A percentile compares a stretch with the other conserved stretches of the same genome.
phyloP scores from a whole-genome alignment of 2,329 filamentous ascomycete species.

The Venturia oleaginea region DNA sequence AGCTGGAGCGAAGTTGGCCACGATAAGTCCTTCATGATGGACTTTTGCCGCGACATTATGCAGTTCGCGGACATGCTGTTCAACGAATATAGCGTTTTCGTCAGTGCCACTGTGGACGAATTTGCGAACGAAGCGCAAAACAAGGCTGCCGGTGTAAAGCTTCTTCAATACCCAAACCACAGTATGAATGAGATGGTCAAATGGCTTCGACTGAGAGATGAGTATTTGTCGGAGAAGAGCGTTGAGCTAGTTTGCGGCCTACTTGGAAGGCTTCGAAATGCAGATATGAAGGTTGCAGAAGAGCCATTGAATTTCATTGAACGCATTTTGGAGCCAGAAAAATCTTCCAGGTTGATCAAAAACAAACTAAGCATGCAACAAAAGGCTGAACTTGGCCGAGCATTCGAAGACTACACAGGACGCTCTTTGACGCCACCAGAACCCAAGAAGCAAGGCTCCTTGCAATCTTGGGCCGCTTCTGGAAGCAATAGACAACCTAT shows the following conservation, averaged over 20 bases:
- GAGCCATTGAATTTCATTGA: conserved; percentile 45
- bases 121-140: conserved; percentile 29
- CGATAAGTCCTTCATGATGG: conserved; percentile 71
- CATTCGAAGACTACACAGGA: conserved; percentile 12
- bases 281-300: conserved; percentile 77
- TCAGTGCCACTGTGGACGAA: conserved; percentile 53
- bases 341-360: conserved; percentile 4
- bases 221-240: conserved; percentile 72
- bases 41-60: conserved; percentile 92
- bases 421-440: conserved; percentile 17
- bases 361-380: conserved; percentile 12
- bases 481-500: conserved; percentile 17
- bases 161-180: conserved; percentile 55
- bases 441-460: conserved; percentile 48
- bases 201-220: conserved; percentile 84
- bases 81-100: conserved; percentile 74
- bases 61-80: conserved; percentile 83
- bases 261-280: conserved; percentile 67
- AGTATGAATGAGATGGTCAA: conserved; percentile 64
- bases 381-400: conserved; percentile 4
- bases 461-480: conserved; percentile 55
- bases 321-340: conserved; percentile 2
- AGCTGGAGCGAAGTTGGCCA: conserved; percentile 65
- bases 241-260: conserved; percentile 79
- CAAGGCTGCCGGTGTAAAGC: conserved; percentile 36